phyloP scores from a whole-genome alignment of 495 filamentous ascomycete genomes.

The Cryomyces antarcticus region DNA sequence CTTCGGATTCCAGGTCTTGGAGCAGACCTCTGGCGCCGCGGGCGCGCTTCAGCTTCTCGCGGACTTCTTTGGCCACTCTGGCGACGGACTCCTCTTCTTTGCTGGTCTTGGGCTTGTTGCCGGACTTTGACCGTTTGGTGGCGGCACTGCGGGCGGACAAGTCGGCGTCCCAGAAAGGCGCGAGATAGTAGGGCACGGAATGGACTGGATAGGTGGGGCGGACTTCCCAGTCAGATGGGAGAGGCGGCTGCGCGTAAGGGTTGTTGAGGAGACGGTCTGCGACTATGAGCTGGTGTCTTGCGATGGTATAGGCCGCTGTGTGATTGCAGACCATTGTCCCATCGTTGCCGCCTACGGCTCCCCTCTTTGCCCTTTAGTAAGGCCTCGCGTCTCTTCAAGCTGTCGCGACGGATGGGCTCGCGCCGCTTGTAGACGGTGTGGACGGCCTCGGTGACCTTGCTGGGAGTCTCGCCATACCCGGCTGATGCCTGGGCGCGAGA shows the following conservation, averaged over 20 bases:
- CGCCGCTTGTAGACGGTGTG: constrained; percentile 8
- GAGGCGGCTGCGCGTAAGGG: constrained; percentile 66
- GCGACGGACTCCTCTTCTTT: constrained; percentile 21
- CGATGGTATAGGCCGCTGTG: neutral
- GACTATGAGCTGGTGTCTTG: neutral
- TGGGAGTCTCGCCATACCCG: neutral
- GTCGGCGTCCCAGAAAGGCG: constrained; percentile 64
- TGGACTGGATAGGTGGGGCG: constrained; percentile 58
- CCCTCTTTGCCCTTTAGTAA: constrained; percentile 84
- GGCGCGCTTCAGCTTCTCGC: constrained; percentile 45
- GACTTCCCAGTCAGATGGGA: constrained; percentile 60
- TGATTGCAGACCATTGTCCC: constrained; percentile 68
- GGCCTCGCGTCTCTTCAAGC: constrained; percentile 49
- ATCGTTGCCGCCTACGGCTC: constrained; percentile 65
- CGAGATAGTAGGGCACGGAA: constrained; percentile 71
- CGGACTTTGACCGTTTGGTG: constrained; percentile 17
- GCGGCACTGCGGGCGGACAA: constrained; percentile 24
- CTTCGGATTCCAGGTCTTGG: constrained; percentile 17
- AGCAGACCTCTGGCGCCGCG: constrained; percentile 34
- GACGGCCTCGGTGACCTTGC: constrained; percentile 1
- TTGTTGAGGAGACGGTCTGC: constrained; percentile 71
- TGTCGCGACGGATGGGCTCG: constrained; percentile 31
- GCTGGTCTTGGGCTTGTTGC: constrained; percentile 9
- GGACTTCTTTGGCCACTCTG: constrained; percentile 38
- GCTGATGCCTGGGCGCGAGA: neutral